phyloP scores from a whole-genome alignment of 2,329 filamentous ascomycete genomes.

The Pseudogymnoascus sp. region DNA sequence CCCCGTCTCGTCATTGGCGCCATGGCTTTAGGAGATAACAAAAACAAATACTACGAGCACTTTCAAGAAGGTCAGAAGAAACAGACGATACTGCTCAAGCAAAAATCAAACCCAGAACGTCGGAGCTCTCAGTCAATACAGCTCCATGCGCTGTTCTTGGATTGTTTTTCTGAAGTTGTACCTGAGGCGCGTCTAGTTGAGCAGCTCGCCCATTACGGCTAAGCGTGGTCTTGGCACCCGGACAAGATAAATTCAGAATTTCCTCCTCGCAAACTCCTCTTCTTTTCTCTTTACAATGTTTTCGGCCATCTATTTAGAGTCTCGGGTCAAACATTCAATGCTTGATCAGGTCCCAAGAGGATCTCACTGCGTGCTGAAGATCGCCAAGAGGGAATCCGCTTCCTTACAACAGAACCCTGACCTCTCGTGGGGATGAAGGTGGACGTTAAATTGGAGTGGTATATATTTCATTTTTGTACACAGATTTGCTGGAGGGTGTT shows the following conservation, averaged over 20 bases:
- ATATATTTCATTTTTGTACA: conserved; percentile 27
- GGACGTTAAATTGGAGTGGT: conserved; percentile 42
- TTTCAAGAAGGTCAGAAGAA: not conserved
- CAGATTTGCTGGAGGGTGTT: not conserved
- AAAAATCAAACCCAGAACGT: not conserved
- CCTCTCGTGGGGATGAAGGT: conserved; percentile 43
- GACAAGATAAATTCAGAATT: not conserved
- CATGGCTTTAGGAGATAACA: conserved; percentile 17
- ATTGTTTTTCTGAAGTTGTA: not conserved
- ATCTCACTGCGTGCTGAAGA: conserved; percentile 94
- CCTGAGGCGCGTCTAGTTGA: not conserved
- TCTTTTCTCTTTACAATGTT: conserved; percentile 60
- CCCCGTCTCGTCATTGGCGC: conserved; percentile 23
- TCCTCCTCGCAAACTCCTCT: conserved; percentile 10
- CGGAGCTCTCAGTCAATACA: not conserved
- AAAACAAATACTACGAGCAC: not conserved
- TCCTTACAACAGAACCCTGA: conserved; percentile 62
- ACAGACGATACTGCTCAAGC: not conserved
- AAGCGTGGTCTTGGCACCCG: not conserved
- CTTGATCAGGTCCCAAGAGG: conserved; percentile 79
- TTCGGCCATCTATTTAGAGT: conserved; percentile 97
- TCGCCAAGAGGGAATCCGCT: conserved; percentile 79
- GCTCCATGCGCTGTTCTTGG: not conserved
- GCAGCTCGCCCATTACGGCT: not conserved
- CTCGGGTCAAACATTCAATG: conserved; percentile 91